Evolutionary conservation across 2,329 filamentous ascomycete species (phyloP).

Genomic region (Ophiocordyceps camponoti-leonardi): DNA sequence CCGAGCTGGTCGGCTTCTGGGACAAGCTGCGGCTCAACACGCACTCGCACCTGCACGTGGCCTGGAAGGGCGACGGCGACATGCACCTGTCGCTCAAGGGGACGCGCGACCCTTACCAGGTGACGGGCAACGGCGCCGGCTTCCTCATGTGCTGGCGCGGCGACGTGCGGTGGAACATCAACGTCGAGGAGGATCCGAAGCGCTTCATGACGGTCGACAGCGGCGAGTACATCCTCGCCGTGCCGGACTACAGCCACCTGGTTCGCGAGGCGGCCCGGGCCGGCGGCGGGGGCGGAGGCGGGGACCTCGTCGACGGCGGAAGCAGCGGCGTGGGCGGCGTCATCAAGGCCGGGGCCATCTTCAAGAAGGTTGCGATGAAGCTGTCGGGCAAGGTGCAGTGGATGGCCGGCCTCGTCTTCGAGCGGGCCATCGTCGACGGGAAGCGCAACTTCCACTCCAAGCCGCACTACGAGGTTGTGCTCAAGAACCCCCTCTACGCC

Average conservation of each 20-base stretch:
- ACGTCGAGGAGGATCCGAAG: slow-evolving; percentile 70
- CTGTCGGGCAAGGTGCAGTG: slow-evolving; percentile 90
- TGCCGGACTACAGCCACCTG: slow-evolving; percentile 84
- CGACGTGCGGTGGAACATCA: slow-evolving; percentile 75
- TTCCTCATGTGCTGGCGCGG: slow-evolving; percentile 99
- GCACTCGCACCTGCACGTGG: slow-evolving; percentile 74
- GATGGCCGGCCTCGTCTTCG: slow-evolving; percentile 82
- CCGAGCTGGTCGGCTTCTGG: slow-evolving; percentile 93
- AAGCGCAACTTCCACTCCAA: slow-evolving; percentile 73
- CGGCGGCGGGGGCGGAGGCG: slow-evolving; percentile 2
- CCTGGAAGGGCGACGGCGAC: slow-evolving; percentile 92
- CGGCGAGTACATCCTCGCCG: slow-evolving; percentile 83
- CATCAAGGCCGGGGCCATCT: slow-evolving; percentile 58
- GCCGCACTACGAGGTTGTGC: slow-evolving; percentile 78
- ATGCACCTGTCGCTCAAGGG: slow-evolving; percentile 87
- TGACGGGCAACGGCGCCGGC: slow-evolving; percentile 83
- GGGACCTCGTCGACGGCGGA: background rate
- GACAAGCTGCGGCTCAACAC: slow-evolving; percentile 93
- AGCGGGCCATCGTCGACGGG: slow-evolving; percentile 58
- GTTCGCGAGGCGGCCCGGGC: slow-evolving; percentile 45
- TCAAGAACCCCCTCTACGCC: slow-evolving; percentile 65
- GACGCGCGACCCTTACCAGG: slow-evolving; percentile 78
- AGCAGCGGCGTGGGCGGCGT: slow-evolving; percentile 42
- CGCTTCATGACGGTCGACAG: slow-evolving; percentile 93
- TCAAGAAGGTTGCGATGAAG: slow-evolving; percentile 99